Conservation (phyloP, 73 alveolate genomes). For the Halteria grandinella region DNA sequence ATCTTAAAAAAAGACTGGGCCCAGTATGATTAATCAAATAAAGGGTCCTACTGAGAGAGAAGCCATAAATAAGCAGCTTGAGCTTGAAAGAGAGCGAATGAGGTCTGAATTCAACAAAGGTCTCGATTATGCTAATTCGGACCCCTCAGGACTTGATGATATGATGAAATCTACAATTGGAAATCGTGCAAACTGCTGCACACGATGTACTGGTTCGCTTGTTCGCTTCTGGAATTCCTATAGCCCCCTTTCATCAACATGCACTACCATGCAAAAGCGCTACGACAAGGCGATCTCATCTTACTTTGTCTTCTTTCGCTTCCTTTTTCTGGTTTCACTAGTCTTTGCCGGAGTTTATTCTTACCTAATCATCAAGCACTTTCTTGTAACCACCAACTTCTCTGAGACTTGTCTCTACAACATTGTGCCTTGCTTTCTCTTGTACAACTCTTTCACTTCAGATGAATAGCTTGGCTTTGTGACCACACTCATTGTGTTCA, state of each 20-base stretch:
- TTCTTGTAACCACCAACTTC: neutral
- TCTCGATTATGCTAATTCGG: neutral
- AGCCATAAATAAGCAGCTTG: neutral
- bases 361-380: neutral
- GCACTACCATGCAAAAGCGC: neutral
- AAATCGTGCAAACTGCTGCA: neutral
- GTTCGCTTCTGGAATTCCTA: neutral
- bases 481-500: neutral
- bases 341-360: neutral
- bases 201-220: neutral
- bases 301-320: neutral
- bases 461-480: neutral
- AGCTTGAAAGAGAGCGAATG: constrained; percentile 15
- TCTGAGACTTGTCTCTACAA: neutral
- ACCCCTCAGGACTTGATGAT: no score
- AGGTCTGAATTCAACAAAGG: constrained; percentile 12
- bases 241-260: neutral
- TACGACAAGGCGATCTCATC: neutral
- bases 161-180: no score
- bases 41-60: constrained; percentile 2
- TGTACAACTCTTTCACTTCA: neutral
- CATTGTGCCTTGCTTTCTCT: neutral
- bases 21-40: neutral
- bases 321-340: constrained; percentile 1
- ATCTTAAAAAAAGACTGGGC: neutral